Evolutionary conservation across 2,329 filamentous ascomycete genomes (phyloP), one percentile per base, ranked within the genome.

Genomic region (Aspergillus sp.): DNA sequence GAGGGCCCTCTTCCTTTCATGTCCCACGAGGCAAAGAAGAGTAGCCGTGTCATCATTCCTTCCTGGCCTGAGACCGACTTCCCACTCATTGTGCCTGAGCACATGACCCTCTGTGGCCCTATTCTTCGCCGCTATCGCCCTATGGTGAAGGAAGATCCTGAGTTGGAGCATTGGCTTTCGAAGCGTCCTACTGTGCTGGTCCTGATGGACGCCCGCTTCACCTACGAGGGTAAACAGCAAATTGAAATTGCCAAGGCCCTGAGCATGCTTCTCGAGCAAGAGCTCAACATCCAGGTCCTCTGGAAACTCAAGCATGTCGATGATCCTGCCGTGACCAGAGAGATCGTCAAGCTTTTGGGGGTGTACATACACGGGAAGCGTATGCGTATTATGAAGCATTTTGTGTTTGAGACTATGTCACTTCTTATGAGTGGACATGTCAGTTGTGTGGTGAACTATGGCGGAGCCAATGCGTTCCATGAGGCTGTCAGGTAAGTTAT

Each of bases 401-500:
- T 82, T 2, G 65, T 69, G 4, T 71, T 75, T 0, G 75, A 81
- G 38, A 79, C 80, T 1, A 54, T 59, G 4, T 51, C 58, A 17
- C 55, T 72, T 49, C 55, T 83, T 5, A 65, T 74, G 28, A 75
- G 72, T 3, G 77, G 77, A 0, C 65, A 74, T 15, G 66, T 83
- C 5, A 69, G 73, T 2, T 78, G 77, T 25, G 74, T 78, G 9
- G 70, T 83, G 2, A 77, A 81, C 55, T 81, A 83, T 59, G 81
- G 81, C 7, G 81, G 81, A 3, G 78, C 80, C 0, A 82, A 80
- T 58, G 81, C 79, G 0, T 83, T 76, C 58, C 75, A 80, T 36
- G 82, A 84, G 65, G 77, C 78, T 5, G 66, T 81, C 55, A 70
- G 69, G 80, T 81, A 68, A 67, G 75, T 72, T 13, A 9, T 28